Evolutionary conservation across 2,329 filamentous ascomycete genomes (phyloP), one percentile per base, ranked within the genome.

Genomic region (Aspergillus sojae): DNA sequence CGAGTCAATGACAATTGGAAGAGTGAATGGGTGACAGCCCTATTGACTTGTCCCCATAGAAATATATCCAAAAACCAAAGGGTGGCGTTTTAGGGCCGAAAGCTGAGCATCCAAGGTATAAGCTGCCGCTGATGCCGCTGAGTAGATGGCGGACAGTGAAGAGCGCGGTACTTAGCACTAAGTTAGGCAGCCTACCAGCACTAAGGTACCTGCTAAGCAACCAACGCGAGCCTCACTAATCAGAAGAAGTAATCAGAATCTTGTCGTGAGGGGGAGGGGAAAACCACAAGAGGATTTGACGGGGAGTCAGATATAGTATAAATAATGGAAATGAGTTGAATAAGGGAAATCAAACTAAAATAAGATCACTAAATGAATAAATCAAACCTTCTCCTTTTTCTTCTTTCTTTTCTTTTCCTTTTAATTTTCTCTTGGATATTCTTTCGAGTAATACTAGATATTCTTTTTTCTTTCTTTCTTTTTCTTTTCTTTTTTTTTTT

Each of bases 51-150:
- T n/a, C 43, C 28, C 39, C 48, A 57, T 39, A 58, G 34, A 23
- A 36, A 55, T 34, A 41, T 56, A 36, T 26, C 45, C 30, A 56
- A 52, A 55, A 52, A 34, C n/a, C 34, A 34, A 32, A 28, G 48
- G 62, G 66, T 68, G 67, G 66, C 65, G 67, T 66, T 66, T 34
- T 63, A 61, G 21, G 59, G 21, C 53, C 36, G 63, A 16, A 63
- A 64, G 62, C 66, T 64, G 62, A 67, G 48, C 54, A 58, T 46
- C 21, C 60, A 62, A 57, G 63, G 62, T 65, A 60, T 62, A 62
- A 66, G 61, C 62, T 69, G 63, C 67, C 65, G 67, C 67, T 66
- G 66, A 68, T 63, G 58, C 67, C 66, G 66, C 67, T 68, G 65
- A 48, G 63, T 63, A 28, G 48, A 48, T 52, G 50, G 53, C 50